Conservation (phyloP, 148 eudicot genomes). For the Rhododendron ferrugineum region DNA sequence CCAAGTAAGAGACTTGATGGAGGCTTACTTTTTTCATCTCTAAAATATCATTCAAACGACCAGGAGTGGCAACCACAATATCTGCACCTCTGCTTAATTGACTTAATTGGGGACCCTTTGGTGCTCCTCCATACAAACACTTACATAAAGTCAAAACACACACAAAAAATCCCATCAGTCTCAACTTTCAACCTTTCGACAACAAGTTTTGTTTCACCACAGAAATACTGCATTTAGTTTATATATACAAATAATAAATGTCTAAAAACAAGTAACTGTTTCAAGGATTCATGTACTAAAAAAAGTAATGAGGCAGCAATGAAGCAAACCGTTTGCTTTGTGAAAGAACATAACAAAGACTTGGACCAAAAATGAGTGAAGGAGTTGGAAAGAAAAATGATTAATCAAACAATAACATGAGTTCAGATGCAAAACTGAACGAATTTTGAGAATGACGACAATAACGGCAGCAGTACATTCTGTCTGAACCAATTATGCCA, state of each 20-base stretch:
- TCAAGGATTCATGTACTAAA: not conserved
- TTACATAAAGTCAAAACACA: slow-evolving; percentile 15
- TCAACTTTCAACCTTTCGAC: not conserved
- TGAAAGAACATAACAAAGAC: not conserved
- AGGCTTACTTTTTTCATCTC: slow-evolving; percentile 76
- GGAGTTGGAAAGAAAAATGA: not conserved
- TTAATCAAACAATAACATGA: not conserved
- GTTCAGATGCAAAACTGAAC: not conserved
- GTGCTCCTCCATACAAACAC: slow-evolving; percentile 99
- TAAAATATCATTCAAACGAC: slow-evolving; percentile 92
- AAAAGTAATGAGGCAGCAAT: not conserved
- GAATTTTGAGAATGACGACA: not conserved
- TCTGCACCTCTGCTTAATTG: slow-evolving; percentile 75
- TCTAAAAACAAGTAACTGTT: not conserved
- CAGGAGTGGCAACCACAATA: slow-evolving; percentile 99
- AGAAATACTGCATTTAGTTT: not conserved
- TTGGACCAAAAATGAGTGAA: not conserved
- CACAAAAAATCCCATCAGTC: not conserved
- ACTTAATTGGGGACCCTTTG: slow-evolving; percentile 85
- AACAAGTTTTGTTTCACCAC: not conserved
- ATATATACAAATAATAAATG: not conserved
- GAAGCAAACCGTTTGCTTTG: not conserved
- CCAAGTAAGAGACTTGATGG: slow-evolving; percentile 83
- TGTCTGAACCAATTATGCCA: not conserved
- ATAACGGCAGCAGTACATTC: not conserved